These are phyloP conservation scores for Ilyonectria destructans DNA, from an alignment of 2,329 filamentous ascomycete species.

Conservation along the genomic window DNA sequence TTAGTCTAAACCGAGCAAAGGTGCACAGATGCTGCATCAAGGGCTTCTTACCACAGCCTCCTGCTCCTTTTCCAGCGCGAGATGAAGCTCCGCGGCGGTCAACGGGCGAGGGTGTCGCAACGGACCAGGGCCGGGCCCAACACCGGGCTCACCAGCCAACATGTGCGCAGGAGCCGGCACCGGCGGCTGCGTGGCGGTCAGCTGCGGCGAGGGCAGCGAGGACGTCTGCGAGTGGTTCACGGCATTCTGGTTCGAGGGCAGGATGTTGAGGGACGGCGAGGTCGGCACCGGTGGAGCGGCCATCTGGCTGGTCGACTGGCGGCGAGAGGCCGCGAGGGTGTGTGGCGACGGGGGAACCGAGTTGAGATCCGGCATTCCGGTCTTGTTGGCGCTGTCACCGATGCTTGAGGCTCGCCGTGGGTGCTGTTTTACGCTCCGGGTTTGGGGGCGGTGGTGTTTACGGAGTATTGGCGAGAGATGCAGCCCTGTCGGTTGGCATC, in stretches of 20 bases:
- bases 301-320: constrained; percentile 63
- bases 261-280: constrained; percentile 68
- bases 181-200: constrained; percentile 51
- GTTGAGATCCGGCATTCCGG: constrained; percentile 70
- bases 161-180: constrained; percentile 42
- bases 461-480: not conserved
- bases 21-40: not conserved
- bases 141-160: constrained; percentile 59
- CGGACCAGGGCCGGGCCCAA: constrained; percentile 77
- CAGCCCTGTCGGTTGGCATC: not conserved
- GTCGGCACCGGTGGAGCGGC: constrained; percentile 56
- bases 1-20: not conserved
- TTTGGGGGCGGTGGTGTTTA: not conserved
- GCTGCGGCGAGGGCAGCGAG: constrained; percentile 50
- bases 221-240: constrained; percentile 61
- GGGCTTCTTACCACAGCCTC: constrained; percentile 82
- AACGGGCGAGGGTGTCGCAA: constrained; percentile 89
- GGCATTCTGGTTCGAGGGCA: constrained; percentile 70
- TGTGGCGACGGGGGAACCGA: constrained; percentile 68
- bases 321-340: constrained; percentile 60
- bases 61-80: constrained; percentile 94
- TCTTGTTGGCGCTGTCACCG: not conserved
- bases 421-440: not conserved
- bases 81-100: constrained; percentile 90
- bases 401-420: not conserved